phyloP scores from a whole-genome alignment of 345 rosid genomes.

The Durio zibethinus region DNA sequence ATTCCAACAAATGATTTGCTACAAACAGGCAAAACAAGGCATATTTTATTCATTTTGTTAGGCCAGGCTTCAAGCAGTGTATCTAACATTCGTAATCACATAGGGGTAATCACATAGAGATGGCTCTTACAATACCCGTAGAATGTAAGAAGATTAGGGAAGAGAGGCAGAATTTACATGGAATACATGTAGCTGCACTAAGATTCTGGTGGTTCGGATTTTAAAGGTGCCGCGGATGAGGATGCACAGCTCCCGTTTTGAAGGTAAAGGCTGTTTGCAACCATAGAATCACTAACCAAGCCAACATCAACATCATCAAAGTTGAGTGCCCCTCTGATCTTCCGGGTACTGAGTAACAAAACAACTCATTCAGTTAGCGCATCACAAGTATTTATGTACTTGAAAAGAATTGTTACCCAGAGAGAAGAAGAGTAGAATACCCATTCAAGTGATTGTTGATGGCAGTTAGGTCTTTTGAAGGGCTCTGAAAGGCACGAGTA shows the following conservation, averaged over 20 bases:
- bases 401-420: neutral
- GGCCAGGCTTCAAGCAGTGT: neutral
- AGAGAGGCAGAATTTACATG: conserved; percentile 28
- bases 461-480: conserved; percentile 88
- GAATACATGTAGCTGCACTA: conserved; percentile 4
- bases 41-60: neutral
- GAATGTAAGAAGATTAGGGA: neutral
- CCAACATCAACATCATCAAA: conserved; percentile 82
- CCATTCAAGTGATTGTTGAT: conserved; percentile 84
- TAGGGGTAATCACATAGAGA: neutral
- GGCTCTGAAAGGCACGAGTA: conserved; percentile 95
- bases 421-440: conserved; percentile 29
- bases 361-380: neutral
- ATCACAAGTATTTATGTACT: neutral
- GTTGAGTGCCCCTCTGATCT: conserved; percentile 63
- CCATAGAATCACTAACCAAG: conserved; percentile 91
- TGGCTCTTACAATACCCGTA: conserved; percentile 25
- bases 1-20: neutral
- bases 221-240: conserved; percentile 29
- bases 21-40: neutral
- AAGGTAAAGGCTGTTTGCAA: conserved; percentile 73
- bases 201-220: conserved; percentile 40
- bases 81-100: neutral
- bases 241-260: conserved; percentile 57
- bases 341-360: conserved; percentile 45